Evolutionary conservation across 371 early-diverging fungal species (phyloP), one percentile per base, ranked within the genome.

Genomic region (Mortierella polycephala): DNA sequence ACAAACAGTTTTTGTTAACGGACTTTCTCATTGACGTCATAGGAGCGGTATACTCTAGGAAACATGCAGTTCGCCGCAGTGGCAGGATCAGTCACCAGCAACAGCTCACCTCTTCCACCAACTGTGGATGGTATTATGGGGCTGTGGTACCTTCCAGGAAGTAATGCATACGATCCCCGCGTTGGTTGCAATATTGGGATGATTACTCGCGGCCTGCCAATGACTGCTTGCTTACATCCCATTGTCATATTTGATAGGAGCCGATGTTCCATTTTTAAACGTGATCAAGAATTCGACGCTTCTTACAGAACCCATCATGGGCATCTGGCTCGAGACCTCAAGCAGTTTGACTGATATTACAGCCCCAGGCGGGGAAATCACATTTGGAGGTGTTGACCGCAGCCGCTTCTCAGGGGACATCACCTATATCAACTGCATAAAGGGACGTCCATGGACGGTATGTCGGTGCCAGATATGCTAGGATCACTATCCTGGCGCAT

Each of bases 331-430:
- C 6, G 18, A 57, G 9, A 13, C 55, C 10, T 41, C 71, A 11
- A 54, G 12, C 4, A 16, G 41, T 13, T 3, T 44, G 0, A 13
- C 9, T 6, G 18, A 46, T 0, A 11, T 11, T n/a, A 57, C 60
- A 10, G 44, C 71, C 1, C 58, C 70, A 13, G 73, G 80, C 9
- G 92, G 91, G n/a, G 90, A 90, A 68, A 69, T 92, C 47, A 87
- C 88, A 16, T 84, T 92, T 69, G 90, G 89, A 45, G 91, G 91
- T 12, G 67, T 84, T 7, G 87, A 92, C 67, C 30, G 64, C 12
- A 62, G 79, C 2, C 87, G 87, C 57, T 90, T 84, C 62, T 77
- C 71, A 0, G 92, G 92, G 18, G 60, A 83, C 11, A 45, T 91
- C n/a, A 74, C 74, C 20, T 90, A 87, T 40, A 20, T 58, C 30